These are phyloP conservation scores for Zanthoxylum bungeanum DNA, from an alignment of 345 rosid species.

Conservation along the genomic window DNA sequence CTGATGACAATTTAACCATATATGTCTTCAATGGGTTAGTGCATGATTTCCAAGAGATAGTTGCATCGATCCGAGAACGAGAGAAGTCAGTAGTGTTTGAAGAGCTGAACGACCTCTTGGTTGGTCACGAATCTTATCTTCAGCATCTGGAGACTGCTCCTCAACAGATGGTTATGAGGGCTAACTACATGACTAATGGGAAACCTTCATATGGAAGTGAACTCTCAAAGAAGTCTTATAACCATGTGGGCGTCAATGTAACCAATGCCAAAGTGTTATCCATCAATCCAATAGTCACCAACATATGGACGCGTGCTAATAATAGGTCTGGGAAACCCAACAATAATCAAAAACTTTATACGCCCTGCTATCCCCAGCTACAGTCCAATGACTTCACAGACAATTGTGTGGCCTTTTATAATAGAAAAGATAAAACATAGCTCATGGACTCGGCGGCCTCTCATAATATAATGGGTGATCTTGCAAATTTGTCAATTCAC, in stretches of 20 bases:
- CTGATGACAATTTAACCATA: not conserved
- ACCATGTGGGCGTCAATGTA: not conserved
- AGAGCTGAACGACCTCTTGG: no score
- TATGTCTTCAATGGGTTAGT: not conserved
- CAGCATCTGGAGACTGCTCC: no score
- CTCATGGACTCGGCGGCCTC: not conserved
- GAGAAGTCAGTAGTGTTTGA: no score
- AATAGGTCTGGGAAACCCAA: not conserved
- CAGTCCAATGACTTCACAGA: not conserved
- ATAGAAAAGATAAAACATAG: not conserved
- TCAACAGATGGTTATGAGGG: no score
- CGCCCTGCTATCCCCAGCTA: not conserved
- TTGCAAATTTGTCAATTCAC: not conserved
- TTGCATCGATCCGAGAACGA: not conserved
- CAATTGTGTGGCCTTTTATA: not conserved
- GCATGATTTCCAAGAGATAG: not conserved
- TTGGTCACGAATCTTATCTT: no score
- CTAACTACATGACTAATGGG: no score
- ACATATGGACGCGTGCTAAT: not conserved
- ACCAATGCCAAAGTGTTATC: no score
- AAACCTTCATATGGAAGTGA: not conserved
- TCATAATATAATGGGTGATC: not conserved
- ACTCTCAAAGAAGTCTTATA: not conserved
- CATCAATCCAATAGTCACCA: no score
- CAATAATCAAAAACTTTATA: not conserved